Conservation (phyloP, 2,329 filamentous ascomycete species). For the Pezicula neosporulosa region DNA sequence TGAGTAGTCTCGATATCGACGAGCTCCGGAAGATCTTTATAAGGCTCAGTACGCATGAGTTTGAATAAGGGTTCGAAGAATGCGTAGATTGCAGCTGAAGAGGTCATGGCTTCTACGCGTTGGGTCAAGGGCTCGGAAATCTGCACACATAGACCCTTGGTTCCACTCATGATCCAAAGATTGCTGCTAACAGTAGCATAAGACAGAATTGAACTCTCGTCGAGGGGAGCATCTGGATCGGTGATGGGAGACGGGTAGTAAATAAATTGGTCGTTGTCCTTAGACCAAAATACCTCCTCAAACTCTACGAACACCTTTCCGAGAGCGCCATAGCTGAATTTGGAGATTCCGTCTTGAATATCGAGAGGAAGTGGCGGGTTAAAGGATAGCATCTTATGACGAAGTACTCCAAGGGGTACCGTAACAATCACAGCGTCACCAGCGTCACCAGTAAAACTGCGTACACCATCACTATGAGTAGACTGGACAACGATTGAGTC, state of each 20-base stretch:
- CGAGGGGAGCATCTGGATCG: conserved; percentile 24
- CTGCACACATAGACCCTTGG: conserved; percentile 38
- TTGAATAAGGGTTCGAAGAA: conserved; percentile 42
- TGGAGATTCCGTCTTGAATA: conserved; percentile 32
- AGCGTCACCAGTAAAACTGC: conserved; percentile 32
- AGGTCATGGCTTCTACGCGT: conserved; percentile 38
- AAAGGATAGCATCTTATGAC: conserved; percentile 36
- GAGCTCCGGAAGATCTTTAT: conserved; percentile 36
- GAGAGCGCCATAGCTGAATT: conserved; percentile 37
- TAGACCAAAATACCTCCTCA: conserved; percentile 39
- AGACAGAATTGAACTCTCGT: conserved; percentile 34
- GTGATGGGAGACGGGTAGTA: conserved; percentile 36
- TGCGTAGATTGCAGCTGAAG: conserved; percentile 31
- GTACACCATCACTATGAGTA: conserved; percentile 17
- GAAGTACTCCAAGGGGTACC: conserved; percentile 35
- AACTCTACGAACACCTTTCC: conserved; percentile 42
- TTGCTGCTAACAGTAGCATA: conserved; percentile 41
- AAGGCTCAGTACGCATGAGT: conserved; percentile 38
- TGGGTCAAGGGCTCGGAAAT: conserved; percentile 41
- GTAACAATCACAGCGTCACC: conserved; percentile 37
- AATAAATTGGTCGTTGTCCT: conserved; percentile 42
- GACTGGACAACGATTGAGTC: conserved; percentile 24
- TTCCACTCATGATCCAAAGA: conserved; percentile 39
- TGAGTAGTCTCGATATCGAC: conserved; percentile 38
- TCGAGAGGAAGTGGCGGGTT: conserved; percentile 32